Base-by-base conservation (phyloP, 352 stramenopile genomes). In the Thalassiosira exigua region DNA sequence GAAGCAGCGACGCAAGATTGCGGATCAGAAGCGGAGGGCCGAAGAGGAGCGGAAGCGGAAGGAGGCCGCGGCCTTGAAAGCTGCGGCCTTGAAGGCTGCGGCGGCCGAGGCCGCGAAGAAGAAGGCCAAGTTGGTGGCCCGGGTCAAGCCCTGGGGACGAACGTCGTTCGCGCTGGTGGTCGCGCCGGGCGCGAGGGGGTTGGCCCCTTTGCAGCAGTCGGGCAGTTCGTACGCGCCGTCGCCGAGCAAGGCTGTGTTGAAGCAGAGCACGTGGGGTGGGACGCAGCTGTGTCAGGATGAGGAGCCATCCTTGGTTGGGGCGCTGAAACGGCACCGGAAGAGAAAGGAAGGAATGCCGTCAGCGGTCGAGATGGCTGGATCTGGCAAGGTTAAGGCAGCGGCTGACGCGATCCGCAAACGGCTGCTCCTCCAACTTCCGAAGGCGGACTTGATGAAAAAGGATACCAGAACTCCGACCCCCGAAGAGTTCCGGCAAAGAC, bases 141-240 rank as follows among this genome's bases (percentile, higher is more conserved):
- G 46, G n/a, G 75, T 79, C 62, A 81, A 78, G 53, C 36, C 48
- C 17, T 84, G 79, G 79, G 69, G 74, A 12, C 44, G 79, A 19
- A 76, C 46, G 1, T 69, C 65, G 17, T 70, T 59, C 41, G 74
- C 58, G 12, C 51, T 86, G 59, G 62, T 84, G 22, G 69, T 81
- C 19, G 75, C 69, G 26, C 32, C 59, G 21, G 36, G 57, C 30
- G 64, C 64, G 2, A 80, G 75, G 58, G 69, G 68, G 22, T 58
- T 76, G 46, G 32, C 59, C 29, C 64, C 50, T 52, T 19, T n/a
- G 29, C 41, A 54, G 26, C 51, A 53, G 17, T 44, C 36, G 14
- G 7, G 7, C 14, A 2, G 26, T 7, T 42, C 24, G 17, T 46
- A 46, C n/a, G 9, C 27, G 44, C 54, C 27, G 27, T 46, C 3